phyloP scores from a whole-genome alignment of 306 rosid genomes.

The Pueraria montana region DNA sequence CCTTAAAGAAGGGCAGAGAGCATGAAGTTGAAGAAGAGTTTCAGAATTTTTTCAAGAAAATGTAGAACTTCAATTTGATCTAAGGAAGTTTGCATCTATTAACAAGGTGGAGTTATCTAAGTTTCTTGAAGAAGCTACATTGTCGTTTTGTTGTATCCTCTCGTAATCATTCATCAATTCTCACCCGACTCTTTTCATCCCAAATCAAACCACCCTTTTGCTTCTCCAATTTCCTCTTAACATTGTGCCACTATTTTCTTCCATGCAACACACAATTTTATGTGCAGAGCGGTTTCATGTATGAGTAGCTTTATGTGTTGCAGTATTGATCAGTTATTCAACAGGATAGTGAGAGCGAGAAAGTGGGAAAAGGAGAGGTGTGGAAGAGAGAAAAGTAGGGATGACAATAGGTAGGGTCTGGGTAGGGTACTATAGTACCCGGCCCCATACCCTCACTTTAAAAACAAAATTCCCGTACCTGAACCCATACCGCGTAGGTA shows the following conservation, averaged over 20 bases:
- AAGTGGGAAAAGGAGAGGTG: too few relatives aligned
- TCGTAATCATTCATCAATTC: not conserved
- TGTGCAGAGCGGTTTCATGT: too few relatives aligned
- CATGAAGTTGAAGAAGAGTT: not conserved
- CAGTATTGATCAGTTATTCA: too few relatives aligned
- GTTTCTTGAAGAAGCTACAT: not conserved
- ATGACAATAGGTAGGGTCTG: too few relatives aligned
- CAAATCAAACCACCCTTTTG: not conserved
- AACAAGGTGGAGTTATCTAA: not conserved
- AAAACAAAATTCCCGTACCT: too few relatives aligned
- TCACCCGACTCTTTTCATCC: not conserved
- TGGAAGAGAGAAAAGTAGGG: too few relatives aligned
- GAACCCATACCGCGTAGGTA: too few relatives aligned
- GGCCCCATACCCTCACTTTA: too few relatives aligned
- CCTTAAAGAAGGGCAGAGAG: not conserved
- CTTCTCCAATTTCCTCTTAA: not conserved
- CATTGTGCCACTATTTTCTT: not conserved
- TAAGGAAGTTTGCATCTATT: not conserved
- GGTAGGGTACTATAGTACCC: too few relatives aligned
- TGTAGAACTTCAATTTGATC: not conserved
- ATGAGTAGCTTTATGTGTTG: too few relatives aligned
- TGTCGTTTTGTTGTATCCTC: not conserved
- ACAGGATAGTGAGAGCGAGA: too few relatives aligned
- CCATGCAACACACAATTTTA: not conserved
- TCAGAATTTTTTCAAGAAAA: not conserved